These are phyloP conservation scores for Larix kaempferi DNA, from an alignment of 75 land plant species.

Conservation along the genomic window DNA sequence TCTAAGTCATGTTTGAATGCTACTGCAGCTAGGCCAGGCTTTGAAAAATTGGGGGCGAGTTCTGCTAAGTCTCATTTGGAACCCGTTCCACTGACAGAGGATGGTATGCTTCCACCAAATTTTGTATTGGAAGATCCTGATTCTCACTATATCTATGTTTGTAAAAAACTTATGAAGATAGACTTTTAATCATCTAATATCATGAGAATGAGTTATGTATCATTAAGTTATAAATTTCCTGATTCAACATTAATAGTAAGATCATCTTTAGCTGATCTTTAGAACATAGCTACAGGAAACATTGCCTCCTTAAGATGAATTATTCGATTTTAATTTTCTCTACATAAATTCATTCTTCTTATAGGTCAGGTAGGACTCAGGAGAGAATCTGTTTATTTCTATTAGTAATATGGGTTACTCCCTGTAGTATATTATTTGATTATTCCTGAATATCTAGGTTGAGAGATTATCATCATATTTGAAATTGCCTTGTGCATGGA, in stretches of 20 bases:
- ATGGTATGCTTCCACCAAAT: conserved; percentile 44
- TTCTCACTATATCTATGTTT: conserved; percentile 81
- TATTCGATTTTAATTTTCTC: neutral
- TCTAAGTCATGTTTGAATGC: neutral
- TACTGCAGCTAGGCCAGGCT: conserved; percentile 84
- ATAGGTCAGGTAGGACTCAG: neutral
- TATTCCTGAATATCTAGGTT: neutral
- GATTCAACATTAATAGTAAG: neutral
- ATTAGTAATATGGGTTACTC: neutral
- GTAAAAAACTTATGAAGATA: conserved; percentile 34
- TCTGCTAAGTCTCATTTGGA: conserved; percentile 41
- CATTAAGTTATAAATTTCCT: neutral
- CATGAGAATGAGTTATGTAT: neutral
- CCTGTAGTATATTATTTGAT: neutral
- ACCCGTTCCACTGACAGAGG: conserved; percentile 66
- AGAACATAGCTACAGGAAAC: neutral
- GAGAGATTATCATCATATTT: neutral
- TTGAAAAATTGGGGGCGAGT: conserved; percentile 24
- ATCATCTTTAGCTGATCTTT: conserved; percentile 2
- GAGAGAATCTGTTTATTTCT: neutral
- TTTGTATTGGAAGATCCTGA: conserved; percentile 81
- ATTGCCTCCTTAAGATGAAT: neutral
- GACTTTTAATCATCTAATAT: neutral
- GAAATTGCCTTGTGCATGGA: neutral
- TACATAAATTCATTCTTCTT: neutral